Evolutionary conservation across 768 basidiomycete genomes (phyloP), one percentile per base, ranked within the genome.

Genomic region (Termitomyces sp.): DNA sequence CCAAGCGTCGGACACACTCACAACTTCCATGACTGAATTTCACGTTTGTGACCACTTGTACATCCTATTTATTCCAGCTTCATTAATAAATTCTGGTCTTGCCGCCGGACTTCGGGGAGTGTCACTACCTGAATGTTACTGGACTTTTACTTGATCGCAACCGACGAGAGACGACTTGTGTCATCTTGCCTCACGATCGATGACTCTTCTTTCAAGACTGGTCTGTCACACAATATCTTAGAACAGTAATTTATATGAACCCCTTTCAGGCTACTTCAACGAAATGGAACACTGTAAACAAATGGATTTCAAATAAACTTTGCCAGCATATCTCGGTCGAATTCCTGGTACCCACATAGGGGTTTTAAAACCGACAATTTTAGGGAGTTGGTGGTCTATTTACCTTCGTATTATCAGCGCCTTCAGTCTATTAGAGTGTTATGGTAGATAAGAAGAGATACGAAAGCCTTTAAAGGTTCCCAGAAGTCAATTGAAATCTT

Each of bases 1-100:
- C 89, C 53, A 91, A 89, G 70, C 87, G 85, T 61, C 85, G 86
- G 58, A 77, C 83, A 24, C 72, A 83, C 64, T 82, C 82, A 24
- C 84, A 85, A 62, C 77, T 75, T 4, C 77, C 81, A 45, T 69
- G 73, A 60, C 73, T 72, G 60, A 47, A 55, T 22, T 46, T 29
- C 62, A 36, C 34, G 22, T 54, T 26, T 12, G 24, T 46, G 33
- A 3, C 29, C 59, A 36, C 57, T 41, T 55, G 20, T 48, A 44
- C n/a, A 16, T 29, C 51, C 47, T 50, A 48, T 54, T 20, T 53
- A 6, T 37, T 31, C 29, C 10, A 10, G 29, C 28, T 48, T 18
- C 45, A 18, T 26, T 28, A 15, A 33, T 15, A 2, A 37, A 15
- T 22, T 34, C 33, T 26, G 15, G 24, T 37, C n/a, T n/a, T 6